A percentile compares a stretch with the other conserved stretches of the same genome.
Evolutionary conservation across 305 asterid genomes (phyloP).

Genomic region (Fraxinus dipetala): DNA sequence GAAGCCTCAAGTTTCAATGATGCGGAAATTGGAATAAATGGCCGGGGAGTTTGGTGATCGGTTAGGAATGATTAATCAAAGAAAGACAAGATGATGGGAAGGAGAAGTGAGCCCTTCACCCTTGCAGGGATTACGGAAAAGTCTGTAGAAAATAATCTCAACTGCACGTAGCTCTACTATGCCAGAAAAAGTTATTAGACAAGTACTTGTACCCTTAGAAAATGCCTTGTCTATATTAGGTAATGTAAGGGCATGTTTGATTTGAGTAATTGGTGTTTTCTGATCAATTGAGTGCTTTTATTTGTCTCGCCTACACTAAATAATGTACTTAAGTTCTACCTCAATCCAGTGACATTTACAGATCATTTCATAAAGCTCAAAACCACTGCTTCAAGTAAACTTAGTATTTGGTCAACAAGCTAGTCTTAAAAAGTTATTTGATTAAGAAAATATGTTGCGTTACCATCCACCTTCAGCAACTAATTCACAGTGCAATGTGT

Average conservation of each 20-base stretch:
- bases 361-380: not conserved
- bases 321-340: not conserved
- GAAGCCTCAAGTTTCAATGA: not conserved
- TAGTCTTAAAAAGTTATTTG: not conserved
- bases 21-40: not conserved
- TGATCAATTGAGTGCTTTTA: not conserved
- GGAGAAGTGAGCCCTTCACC: not conserved
- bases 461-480: not conserved
- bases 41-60: not conserved
- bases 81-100: not conserved
- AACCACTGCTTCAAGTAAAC: not conserved
- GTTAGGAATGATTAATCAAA: not conserved
- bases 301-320: not conserved
- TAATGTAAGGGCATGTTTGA: not conserved
- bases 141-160: not conserved
- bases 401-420: not conserved
- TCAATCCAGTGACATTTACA: not conserved
- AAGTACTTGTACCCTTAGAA: not conserved
- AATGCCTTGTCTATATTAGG: not conserved
- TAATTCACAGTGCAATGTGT: not conserved
- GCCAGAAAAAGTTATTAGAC: not conserved
- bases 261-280: not conserved
- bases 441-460: not conserved
- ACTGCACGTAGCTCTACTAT: not conserved
- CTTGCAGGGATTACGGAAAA: not conserved